Evolutionary conservation across 1,284 basidiomycete species (phyloP).

Genomic region (Athelia sp.): DNA sequence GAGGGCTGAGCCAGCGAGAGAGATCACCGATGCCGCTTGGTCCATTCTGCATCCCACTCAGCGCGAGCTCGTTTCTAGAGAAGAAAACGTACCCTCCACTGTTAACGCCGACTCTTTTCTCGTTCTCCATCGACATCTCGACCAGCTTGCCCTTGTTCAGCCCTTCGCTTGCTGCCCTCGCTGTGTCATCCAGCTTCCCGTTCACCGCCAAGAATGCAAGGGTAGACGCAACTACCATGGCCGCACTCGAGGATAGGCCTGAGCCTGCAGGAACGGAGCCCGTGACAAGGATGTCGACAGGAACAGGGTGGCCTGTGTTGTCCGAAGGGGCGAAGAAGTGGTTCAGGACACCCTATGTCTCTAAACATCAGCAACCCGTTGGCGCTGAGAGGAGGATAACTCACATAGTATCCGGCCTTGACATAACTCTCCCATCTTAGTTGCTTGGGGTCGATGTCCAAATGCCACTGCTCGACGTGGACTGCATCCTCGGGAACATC

Average conservation of each 20-base stretch:
- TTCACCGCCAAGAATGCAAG: slow-evolving; percentile 76
- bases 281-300: slow-evolving; percentile 66
- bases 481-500: slow-evolving; percentile 32
- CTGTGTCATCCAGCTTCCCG: slow-evolving; percentile 42
- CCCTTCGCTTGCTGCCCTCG: slow-evolving; percentile 10
- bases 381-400: slow-evolving; percentile 1
- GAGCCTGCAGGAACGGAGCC: slow-evolving; percentile 81
- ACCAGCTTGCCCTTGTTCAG: slow-evolving; percentile 71
- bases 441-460: slow-evolving; percentile 68
- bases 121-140: slow-evolving; percentile 75
- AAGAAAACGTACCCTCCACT: slow-evolving; percentile 57
- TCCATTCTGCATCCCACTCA: slow-evolving; percentile 52
- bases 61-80: not conserved
- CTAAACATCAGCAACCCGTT: not conserved
- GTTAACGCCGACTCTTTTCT: slow-evolving; percentile 79
- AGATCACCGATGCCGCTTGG: slow-evolving; percentile 80
- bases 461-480: slow-evolving; percentile 53
- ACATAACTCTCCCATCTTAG: slow-evolving; percentile 85
- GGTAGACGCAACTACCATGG: slow-evolving; percentile 82
- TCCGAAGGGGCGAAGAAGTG: slow-evolving; percentile 44
- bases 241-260: slow-evolving; percentile 79
- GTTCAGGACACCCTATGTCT: slow-evolving; percentile 63
- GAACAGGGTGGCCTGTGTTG: slow-evolving; percentile 33
- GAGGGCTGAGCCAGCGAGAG: slow-evolving; percentile 61
- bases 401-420: slow-evolving; percentile 76